These are phyloP conservation scores for Neofusicoccum parvum DNA, from an alignment of 2,329 filamentous ascomycete genomes.

Conservation along the genomic window DNA sequence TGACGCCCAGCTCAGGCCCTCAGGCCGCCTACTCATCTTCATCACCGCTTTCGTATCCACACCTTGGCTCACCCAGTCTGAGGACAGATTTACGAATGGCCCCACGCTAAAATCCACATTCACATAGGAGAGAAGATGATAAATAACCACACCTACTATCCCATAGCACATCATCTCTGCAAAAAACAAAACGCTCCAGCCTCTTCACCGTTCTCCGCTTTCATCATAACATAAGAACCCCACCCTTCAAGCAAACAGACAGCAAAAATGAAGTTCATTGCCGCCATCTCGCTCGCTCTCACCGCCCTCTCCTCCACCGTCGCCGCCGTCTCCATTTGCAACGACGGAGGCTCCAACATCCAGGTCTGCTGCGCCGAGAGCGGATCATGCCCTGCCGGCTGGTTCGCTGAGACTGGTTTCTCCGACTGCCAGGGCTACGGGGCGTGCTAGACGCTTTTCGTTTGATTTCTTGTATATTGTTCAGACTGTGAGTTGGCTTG, in stretches of 20 bases:
- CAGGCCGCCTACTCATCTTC: not conserved
- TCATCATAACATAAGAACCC: too few species aligned
- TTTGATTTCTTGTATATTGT: too few species aligned
- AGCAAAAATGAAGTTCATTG: not conserved
- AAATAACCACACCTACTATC: not conserved
- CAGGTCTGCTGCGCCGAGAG: not conserved
- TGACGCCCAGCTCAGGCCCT: not conserved
- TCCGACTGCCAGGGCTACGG: too few species aligned
- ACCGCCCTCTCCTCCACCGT: not conserved
- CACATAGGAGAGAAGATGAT: not conserved
- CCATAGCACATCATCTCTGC: too few species aligned
- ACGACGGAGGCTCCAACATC: not conserved
- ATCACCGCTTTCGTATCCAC: not conserved
- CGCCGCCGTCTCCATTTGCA: not conserved
- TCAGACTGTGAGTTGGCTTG: too few species aligned
- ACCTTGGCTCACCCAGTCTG: not conserved
- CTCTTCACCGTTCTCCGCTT: too few species aligned
- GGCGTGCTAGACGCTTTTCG: too few species aligned
- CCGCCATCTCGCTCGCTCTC: not conserved
- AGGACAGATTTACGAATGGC: too few species aligned
- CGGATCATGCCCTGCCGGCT: too few species aligned
- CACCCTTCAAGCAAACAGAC: not conserved
- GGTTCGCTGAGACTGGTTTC: too few species aligned
- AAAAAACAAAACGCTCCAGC: not conserved
- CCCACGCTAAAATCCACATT: not conserved